phyloP scores from a whole-genome alignment of 1,284 basidiomycete genomes.

The Austroboletus rostrupii region DNA sequence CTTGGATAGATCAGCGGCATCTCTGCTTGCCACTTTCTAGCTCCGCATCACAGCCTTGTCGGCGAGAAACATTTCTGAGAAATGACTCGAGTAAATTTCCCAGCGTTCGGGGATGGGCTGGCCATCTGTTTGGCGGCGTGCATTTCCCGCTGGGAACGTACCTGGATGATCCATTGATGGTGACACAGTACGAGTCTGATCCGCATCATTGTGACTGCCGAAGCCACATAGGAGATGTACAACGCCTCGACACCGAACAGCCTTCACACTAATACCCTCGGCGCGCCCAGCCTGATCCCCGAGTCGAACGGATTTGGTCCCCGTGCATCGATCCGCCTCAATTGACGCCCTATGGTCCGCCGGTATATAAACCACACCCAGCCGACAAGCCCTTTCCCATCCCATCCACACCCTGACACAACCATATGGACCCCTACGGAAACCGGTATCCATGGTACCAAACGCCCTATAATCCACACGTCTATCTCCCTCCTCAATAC shows the following conservation, averaged over 20 bases:
- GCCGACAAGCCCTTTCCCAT: constrained; percentile 10
- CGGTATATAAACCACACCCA: constrained; percentile 6
- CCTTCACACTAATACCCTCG: background rate
- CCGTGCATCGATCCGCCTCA: background rate
- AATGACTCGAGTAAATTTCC: no score
- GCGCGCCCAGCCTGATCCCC: background rate
- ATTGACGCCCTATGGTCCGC: constrained; percentile 8
- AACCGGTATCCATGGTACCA: constrained; percentile 24
- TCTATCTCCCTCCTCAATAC: constrained; percentile 25
- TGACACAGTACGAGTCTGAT: background rate
- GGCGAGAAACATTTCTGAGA: no score
- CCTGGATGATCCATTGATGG: no score
- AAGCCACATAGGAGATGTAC: background rate
- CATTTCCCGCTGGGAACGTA: no score
- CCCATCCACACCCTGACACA: background rate
- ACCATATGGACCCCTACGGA: constrained; percentile 23
- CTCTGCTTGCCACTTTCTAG: background rate
- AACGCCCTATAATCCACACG: constrained; percentile 29
- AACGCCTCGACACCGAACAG: background rate
- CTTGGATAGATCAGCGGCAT: background rate
- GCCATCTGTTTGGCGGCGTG: no score
- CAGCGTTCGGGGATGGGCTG: no score
- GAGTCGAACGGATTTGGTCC: constrained; percentile 9
- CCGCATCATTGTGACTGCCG: constrained; percentile 5
- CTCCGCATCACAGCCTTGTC: no score